Evolutionary conservation across 2,329 filamentous ascomycete species (phyloP), one percentile per base, ranked within the genome.

Genomic region (Diaporthe citri): DNA sequence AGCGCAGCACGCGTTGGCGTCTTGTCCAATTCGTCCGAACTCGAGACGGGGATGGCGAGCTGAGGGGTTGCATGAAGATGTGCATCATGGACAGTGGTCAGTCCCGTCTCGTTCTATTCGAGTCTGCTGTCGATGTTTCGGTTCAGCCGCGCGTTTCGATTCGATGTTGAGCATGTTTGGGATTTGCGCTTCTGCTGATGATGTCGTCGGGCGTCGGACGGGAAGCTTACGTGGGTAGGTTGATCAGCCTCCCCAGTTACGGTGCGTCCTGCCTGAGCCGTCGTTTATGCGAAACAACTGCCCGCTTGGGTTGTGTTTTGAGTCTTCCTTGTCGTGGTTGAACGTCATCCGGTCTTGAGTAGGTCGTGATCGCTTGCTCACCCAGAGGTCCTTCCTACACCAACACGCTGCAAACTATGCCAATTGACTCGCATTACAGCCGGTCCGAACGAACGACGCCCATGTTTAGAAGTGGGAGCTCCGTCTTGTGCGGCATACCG

Each of bases 81-180:
- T 71, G 72, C 72, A 71, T 70, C n/a, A 62, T 48, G 55, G 15
- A 17, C 67, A 51, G 55, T 28, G 67, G 36, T 62, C 62, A 34
- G 48, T 67, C 55, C 52, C 56, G 72, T 62, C 67, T 62, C 64
- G 72, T 71, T 74, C 52, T 62, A 69, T 55, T 55, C 64, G 48
- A 41, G 64, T 69, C 48, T 55, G 64, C 34, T 55, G 48, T 55
- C 48, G 73, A 74, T 71, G 73, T 74, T 74, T 74, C 73, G 67
- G 70, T 71, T 71, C 46, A 72, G 67, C 67, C 36, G 46, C 73
- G 66, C n/a, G 73, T 74, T 74, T 74, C 56, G 73, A 60, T 74
- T 71, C 60, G 34, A 70, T 57, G 57, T 72, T 59, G 73, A 74
- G 73, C 73, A 74, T 46, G 73, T 74, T 74, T 74, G 73, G 71